Evolutionary conservation across 345 rosid species (phyloP).

Genomic region (Mercurialis annua): DNA sequence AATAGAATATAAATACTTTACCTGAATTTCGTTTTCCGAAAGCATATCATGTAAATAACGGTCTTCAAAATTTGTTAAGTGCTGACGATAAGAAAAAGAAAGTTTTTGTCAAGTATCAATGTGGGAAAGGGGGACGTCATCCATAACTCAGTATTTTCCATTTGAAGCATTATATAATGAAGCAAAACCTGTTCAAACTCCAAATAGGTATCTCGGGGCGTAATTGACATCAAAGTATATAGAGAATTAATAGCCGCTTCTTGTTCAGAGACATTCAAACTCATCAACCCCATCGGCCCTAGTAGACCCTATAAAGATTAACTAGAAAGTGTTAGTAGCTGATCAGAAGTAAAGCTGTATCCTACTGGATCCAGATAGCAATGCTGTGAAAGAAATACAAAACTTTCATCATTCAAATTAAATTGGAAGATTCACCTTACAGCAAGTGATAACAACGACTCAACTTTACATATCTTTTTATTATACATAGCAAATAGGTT

Average conservation of each 20-base stretch:
- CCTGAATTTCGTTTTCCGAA: slow-evolving; percentile 73
- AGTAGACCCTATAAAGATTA: slow-evolving; percentile 50
- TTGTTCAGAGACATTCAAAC: slow-evolving; percentile 57
- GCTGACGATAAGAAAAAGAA: slow-evolving; percentile 42
- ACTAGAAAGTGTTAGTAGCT: slow-evolving; percentile 9
- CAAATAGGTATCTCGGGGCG: slow-evolving; percentile 60
- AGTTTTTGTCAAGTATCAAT: slow-evolving; percentile 17
- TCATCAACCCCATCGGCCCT: slow-evolving; percentile 81
- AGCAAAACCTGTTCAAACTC: slow-evolving; percentile 71
- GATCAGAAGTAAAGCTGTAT: neutral
- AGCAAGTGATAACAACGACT: neutral
- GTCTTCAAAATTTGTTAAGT: slow-evolving; percentile 63
- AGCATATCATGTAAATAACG: slow-evolving; percentile 73
- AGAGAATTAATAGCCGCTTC: slow-evolving; percentile 66
- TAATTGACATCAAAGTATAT: slow-evolving; percentile 74
- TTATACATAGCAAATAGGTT: neutral
- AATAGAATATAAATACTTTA: slow-evolving; percentile 18
- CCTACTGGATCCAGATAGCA: neutral
- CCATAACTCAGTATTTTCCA: neutral
- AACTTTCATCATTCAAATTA: neutral
- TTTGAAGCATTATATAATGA: neutral
- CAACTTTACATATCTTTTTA: neutral
- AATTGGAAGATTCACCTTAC: too few species aligned
- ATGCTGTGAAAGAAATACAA: neutral
- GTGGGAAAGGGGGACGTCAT: slow-evolving; percentile 3